Conservation (phyloP, 257 asterid genomes). For the Dorcoceras hygrometricum region DNA sequence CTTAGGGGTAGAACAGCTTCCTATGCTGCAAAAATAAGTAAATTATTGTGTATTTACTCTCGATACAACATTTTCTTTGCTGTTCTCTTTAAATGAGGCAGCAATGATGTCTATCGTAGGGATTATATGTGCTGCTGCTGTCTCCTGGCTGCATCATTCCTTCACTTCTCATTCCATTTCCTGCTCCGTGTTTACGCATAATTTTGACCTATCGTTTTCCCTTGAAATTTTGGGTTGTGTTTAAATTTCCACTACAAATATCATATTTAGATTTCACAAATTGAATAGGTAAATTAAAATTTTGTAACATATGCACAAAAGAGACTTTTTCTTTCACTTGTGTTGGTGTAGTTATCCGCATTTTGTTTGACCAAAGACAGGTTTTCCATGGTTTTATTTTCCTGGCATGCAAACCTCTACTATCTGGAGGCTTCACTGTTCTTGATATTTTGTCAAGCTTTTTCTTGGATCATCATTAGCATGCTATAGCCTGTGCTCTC, state of each 20-base stretch:
- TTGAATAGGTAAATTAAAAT: background rate
- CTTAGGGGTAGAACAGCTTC: background rate
- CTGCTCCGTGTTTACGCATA: background rate
- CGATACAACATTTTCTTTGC: background rate
- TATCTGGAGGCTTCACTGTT: background rate
- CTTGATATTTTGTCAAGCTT: no score
- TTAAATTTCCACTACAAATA: background rate
- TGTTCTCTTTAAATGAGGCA: background rate
- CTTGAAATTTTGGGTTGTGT: background rate
- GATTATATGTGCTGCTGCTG: background rate
- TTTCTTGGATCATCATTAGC: background rate
- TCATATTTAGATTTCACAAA: no score
- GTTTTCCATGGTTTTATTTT: background rate
- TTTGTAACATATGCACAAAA: no score
- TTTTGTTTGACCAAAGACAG: background rate
- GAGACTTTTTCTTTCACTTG: background rate
- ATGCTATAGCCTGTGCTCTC: background rate
- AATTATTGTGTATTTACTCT: background rate
- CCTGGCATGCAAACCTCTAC: background rate
- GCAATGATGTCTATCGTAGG: background rate
- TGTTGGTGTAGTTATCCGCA: background rate
- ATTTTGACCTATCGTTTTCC: background rate
- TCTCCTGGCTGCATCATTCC: background rate
- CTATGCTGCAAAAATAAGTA: background rate
- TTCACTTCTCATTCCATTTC: background rate